Evolutionary conservation across 331 rosid species (phyloP), one percentile per base, ranked within the genome.

Genomic region (Saraca asoca): DNA sequence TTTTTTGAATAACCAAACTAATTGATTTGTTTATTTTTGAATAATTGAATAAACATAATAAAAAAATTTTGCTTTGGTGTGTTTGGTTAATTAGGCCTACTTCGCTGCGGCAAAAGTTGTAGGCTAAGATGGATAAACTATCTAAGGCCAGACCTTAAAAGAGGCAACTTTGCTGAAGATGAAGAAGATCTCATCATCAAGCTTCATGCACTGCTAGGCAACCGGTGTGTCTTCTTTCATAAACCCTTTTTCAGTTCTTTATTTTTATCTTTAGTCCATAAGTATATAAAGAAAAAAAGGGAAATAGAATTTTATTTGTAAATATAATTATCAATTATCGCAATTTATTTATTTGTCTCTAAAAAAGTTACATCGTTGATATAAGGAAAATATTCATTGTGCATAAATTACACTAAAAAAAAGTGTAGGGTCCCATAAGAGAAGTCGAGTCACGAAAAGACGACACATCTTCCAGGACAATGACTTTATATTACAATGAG

Each of bases 131-230:
- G 95, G 96, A 83, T 87, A 67, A 89, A 87, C 59, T 87, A 89
- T 81, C 74, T 87, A 6, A 54, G 95, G 17, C 91, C 96, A 54
- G 91, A 85, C 77, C 77, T 89, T 68, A 89, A 89, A 76, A 85
- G 89, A 62, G 96, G 95, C 5, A 83, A 87, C 71, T 89, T 89
- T 74, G 87, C 60, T 39, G 95, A 87, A 63, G 96, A 87, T 71
- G 96, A 89, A 83, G 91, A 89, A 71, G 95, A 89, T 78, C 96
- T 89, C 74, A 89, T 87, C 77, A 69, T 89, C 58, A 87, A 78
- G 58, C 96, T 89, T 73, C 96, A 89, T 82, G 91, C 91, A 11
- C 89, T 89, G 3, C 76, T 89, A 5, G 96, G 96, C 61, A 89
- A 89, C 67, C 45, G 91, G 96, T 89, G 20, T 7, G 72, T 33